Evolutionary conservation across 257 asterid genomes (phyloP), one percentile per base, ranked within the genome.

Genomic region (Marsdenia floribunda): DNA sequence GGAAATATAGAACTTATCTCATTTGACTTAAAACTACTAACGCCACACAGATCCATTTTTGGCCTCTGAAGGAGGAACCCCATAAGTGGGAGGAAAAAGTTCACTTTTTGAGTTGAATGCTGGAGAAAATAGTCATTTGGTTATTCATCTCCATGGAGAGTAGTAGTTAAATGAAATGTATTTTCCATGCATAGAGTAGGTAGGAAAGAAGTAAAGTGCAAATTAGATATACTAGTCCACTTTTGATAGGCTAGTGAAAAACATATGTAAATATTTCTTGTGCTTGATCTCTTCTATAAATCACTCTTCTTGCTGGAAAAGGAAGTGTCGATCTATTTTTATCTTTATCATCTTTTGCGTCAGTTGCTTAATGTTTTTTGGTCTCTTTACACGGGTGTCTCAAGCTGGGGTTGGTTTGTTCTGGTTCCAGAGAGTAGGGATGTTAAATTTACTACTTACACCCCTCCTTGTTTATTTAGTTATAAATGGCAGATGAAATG

Each of bases 11-110:
- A 67, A 47, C 83, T 76, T 84, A 77, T 80, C 61, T 74, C 57
- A 15, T 47, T 79, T 74, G 76, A 78, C 82, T 81, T 71, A 57
- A 72, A 79, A 78, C 73, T 71, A 63, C 89, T 87, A 86, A 86
- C 91, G 70, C 80, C 80, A 70, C 80, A 58, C 63, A 19, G 19
- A 68, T 73, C 74, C 64, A 7, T 69, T 75, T 76, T 55, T 78
- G 69, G 54, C 47, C 70, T 69, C 26, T 44, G 49, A 44, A 44
- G 49, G 54, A 47, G 67, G 61, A 70, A 79, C 40, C 26, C 21
- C 46, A 22, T 64, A 29, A 68, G 75, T 49, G 68, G 78, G 37
- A 72, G 75, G 55, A 40, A 58, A 50, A 47, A 53, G 29, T 26
- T 76, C 7, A 26, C 14, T 79, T 81, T 73, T 68, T 54, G 69